Base-by-base conservation (phyloP, 352 stramenopile species). In the Phytopythium helicoides region DNA sequence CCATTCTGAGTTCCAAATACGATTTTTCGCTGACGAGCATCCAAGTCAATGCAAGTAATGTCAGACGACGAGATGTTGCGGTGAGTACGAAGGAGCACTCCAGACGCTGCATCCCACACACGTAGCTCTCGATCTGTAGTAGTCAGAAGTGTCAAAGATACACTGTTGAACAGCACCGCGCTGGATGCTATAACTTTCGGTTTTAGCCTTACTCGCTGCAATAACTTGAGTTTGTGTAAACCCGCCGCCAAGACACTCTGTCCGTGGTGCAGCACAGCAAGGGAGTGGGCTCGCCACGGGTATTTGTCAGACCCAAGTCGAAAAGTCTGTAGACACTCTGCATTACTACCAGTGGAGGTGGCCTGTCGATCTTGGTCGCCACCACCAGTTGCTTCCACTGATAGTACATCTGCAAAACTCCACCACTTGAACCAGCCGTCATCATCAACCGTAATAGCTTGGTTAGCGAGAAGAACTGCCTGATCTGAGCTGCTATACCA, bases 391-490 rank as follows among this genome's bases (percentile, higher is more conserved):
- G 76, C 83, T 26, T 92, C 82, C 15, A 77, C 71, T 0, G 79
- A 83, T 3, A 86, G 53, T 7, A 90, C 70, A 34, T 85, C 76
- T 10, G 64, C 61, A 16, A 92, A 62, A 15, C 78, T 89, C 79
- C 82, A 92, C 82, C 82, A 92, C 54, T 86, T 87, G 56, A 92
- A 89, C 74, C 78, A 92, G 26, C 82, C 82, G 21, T 88, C 82
- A 47, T 92, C 79, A 33, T 92, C 82, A 33, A 90, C 69, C 0
- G 77, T 90, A 19, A 92, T 81, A 18, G 71, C 83, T 50, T 92
- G 82, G 25, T 89, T 78, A 0, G 65, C 76, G 0, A 90, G 47
- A 26, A 81, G 47, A 10, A 62, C 66, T 1, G 58, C 56, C 1
- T 66, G 54, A 19, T 61, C 60, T 8, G 65, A 52, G 5, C 26